Evolutionary conservation across 2,329 filamentous ascomycete species (phyloP).

Genomic region (Beauveria pseudobassiana): DNA sequence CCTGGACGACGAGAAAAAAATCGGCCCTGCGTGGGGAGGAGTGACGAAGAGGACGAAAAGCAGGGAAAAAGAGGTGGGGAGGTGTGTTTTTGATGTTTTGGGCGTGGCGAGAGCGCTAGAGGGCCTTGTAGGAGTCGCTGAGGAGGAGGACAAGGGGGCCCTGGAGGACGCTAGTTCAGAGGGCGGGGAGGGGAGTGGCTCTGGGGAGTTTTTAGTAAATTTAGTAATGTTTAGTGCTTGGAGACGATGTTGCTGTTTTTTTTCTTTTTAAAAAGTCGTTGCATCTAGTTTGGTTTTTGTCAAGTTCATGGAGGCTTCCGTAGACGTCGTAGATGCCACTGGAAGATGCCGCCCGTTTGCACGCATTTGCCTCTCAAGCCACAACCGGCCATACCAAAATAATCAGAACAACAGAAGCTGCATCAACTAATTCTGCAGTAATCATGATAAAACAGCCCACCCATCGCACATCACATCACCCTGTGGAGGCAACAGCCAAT

Average conservation of each 20-base stretch:
- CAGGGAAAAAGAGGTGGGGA: neutral
- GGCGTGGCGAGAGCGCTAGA: neutral
- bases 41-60: neutral
- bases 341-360: too few species aligned
- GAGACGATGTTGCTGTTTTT: neutral
- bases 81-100: constrained; percentile 6
- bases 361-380: too few species aligned
- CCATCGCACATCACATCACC: neutral
- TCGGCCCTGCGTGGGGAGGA: constrained; percentile 2
- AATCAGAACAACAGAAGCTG: too few species aligned
- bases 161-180: neutral
- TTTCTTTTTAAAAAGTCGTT: too few species aligned
- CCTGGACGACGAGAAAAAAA: neutral
- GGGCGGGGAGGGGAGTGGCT: neutral
- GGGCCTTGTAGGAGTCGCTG: neutral
- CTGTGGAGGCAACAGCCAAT: neutral
- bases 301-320: too few species aligned
- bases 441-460: neutral
- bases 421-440: too few species aligned
- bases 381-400: too few species aligned
- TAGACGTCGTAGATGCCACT: neutral
- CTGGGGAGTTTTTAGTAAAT: neutral
- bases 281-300: neutral
- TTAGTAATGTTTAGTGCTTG: too few species aligned
- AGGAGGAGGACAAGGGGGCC: neutral